Percentiles rank a stretch among this genome's conserved stretches.
Evolutionary conservation across 2,329 filamentous ascomycete species (phyloP).

Genomic region (Aspergillus sp.): DNA sequence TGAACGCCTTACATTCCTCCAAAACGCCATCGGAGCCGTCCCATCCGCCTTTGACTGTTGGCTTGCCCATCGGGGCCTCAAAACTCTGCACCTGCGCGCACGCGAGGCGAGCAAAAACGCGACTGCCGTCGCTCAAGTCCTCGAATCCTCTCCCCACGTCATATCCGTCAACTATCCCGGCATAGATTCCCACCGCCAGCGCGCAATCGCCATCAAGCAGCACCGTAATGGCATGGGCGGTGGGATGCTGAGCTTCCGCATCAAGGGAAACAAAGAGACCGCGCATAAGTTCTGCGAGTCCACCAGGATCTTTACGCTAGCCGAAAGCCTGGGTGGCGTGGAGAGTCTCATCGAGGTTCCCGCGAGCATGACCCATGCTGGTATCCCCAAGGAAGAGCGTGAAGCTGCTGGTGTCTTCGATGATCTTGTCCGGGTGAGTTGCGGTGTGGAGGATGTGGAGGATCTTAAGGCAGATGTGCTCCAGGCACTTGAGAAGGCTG

Average conservation of each 20-base stretch:
- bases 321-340: slow-evolving; percentile 84
- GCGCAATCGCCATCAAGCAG: slow-evolving; percentile 76
- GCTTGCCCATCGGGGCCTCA: slow-evolving; percentile 93
- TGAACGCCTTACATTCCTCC: slow-evolving; percentile 74
- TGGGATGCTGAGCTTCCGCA: slow-evolving; percentile 95
- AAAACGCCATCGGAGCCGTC: slow-evolving; percentile 94
- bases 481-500: slow-evolving; percentile 71
- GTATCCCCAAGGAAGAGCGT: slow-evolving; percentile 81
- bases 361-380: slow-evolving; percentile 92
- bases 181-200: slow-evolving; percentile 76
- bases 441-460: slow-evolving; percentile 81
- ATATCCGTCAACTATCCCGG: slow-evolving; percentile 93
- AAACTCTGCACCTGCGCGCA: slow-evolving; percentile 89
- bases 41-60: slow-evolving; percentile 94
- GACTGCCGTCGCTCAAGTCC: slow-evolving; percentile 62
- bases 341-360: slow-evolving; percentile 89
- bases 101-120: slow-evolving; percentile 79
- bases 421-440: slow-evolving; percentile 86
- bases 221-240: slow-evolving; percentile 91
- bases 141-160: slow-evolving; percentile 73
- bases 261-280: slow-evolving; percentile 74
- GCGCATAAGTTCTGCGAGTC: slow-evolving; percentile 87
- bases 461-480: slow-evolving; percentile 77
- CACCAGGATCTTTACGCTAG: slow-evolving; percentile 84
- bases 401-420: slow-evolving; percentile 93